Percentiles rank a stretch among this genome's conserved stretches.
Conservation (phyloP, 2,329 filamentous ascomycete species). For the Fusarium nurragi region DNA sequence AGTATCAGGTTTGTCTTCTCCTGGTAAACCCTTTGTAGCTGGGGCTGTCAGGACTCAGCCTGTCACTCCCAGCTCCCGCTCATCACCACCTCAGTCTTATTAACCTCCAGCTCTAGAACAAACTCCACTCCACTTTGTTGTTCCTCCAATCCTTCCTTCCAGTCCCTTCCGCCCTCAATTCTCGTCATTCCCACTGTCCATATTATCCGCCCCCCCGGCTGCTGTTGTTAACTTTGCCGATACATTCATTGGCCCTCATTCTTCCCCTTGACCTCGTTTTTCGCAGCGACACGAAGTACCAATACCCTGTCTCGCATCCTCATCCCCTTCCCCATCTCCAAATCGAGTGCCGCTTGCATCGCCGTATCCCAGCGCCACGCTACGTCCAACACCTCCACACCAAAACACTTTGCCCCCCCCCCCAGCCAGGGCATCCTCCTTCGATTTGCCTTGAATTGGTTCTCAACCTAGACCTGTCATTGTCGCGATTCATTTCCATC, state of each 20-base stretch:
- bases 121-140: conserved; percentile 36
- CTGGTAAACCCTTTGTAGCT: conserved; percentile 2
- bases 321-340: conserved; percentile 29
- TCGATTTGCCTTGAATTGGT: conserved; percentile 23
- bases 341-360: conserved; percentile 40
- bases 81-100: conserved; percentile 31
- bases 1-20: not conserved
- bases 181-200: conserved; percentile 7
- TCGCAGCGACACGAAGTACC: not conserved
- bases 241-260: conserved; percentile 17
- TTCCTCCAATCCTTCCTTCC: conserved; percentile 26
- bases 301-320: conserved; percentile 23
- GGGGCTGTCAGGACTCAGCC: conserved; percentile 15
- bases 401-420: conserved; percentile 38
- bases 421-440: conserved; percentile 36
- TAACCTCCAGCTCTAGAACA: conserved; percentile 33
- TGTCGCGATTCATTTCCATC: conserved; percentile 30
- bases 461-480: conserved; percentile 32
- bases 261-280: not conserved
- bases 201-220: conserved; percentile 19
- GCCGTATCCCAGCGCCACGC: conserved; percentile 41
- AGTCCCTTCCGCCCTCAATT: conserved; percentile 5
- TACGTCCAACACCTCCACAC: conserved; percentile 40
- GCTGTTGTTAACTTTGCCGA: not conserved
- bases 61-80: conserved; percentile 19